Base-by-base conservation (phyloP, 1,284 basidiomycete species). In the Athelia sp. region DNA sequence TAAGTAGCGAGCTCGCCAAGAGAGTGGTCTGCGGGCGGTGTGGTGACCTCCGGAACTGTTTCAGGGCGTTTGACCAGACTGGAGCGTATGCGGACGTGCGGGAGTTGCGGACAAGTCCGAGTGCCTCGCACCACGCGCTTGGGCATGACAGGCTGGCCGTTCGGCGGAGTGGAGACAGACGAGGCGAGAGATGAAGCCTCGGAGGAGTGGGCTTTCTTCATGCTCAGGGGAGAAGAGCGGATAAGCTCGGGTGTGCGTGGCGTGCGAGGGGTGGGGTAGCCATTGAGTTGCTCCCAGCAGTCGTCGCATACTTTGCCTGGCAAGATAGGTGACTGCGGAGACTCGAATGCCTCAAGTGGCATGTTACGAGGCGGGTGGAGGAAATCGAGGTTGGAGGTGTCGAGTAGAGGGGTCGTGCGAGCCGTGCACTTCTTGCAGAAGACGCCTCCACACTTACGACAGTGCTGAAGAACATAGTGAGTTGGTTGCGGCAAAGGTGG, bases 381-480 rank as follows among this genome's bases (percentile, higher is more conserved):
- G 64, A 88, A 88, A 45, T 70, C 62, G 43, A 90, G 79, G 47
- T 73, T 74, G n/a, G 83, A 75, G 6, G 82, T 77, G 56, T 88
- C 86, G 38, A 89, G 73, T 8, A 89, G 76, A 14, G 75, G 67
- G 0, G 82, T 85, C 9, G 69, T 59, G 47, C 74, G 74, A 14
- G 73, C 68, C 3, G 80, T 77, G 61, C 86, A 88, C 3, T 74
- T 63, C 35, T 63, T 64, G 63, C 85, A 89, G 63, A 82, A 87
- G n/a, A 88, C 68, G 52, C 84, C 85, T 48, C 87, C 87, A 56
- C 87, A 90, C 61, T 89, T 89, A 62, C 87, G 76, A 66, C 87
- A 90, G 54, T 90, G 87, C 82, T 85, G 59, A 50, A 45, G 26
- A 13, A 29, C n/a, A n/a, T 51, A 53, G 51, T 49, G 23, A 54